A percentile compares a stretch with the other conserved stretches of the same genome.
phyloP scores from a whole-genome alignment of 2,329 filamentous ascomycete genomes.

The Daldinia eschscholtzii region DNA sequence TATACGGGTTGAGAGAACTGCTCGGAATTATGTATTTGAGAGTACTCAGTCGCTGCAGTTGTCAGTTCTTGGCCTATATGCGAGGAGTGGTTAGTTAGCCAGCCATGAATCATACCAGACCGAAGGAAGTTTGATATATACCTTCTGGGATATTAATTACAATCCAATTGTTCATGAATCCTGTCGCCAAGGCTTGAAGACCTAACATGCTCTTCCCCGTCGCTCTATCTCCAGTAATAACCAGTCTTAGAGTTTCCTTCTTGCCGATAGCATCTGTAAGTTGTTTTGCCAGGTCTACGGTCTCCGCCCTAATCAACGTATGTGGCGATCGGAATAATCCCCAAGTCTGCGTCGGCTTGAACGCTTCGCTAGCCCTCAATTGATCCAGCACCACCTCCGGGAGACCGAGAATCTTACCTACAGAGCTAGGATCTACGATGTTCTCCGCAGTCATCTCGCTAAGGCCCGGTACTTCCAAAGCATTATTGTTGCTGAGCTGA shows the following conservation, averaged over 20 bases:
- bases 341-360: slow-evolving; percentile 93
- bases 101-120: slow-evolving; percentile 12
- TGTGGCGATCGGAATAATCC: slow-evolving; percentile 85
- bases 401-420: slow-evolving; percentile 77
- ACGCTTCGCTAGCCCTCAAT: slow-evolving; percentile 86
- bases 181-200: slow-evolving; percentile 86
- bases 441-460: slow-evolving; percentile 69
- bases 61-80: slow-evolving; percentile 78
- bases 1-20: slow-evolving; percentile 85
- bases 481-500: slow-evolving; percentile 93
- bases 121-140: slow-evolving; percentile 57
- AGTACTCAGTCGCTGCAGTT: slow-evolving; percentile 84
- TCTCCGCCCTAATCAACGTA: slow-evolving; percentile 81
- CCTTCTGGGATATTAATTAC: slow-evolving; percentile 92
- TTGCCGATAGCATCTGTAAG: slow-evolving; percentile 68
- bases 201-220: slow-evolving; percentile 90
- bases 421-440: slow-evolving; percentile 65
- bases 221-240: slow-evolving; percentile 79
- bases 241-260: slow-evolving; percentile 70
- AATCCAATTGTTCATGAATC: slow-evolving; percentile 85
- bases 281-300: slow-evolving; percentile 75
- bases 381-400: slow-evolving; percentile 79
- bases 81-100: slow-evolving; percentile 7
- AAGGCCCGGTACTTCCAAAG: slow-evolving; percentile 79
- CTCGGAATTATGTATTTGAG: slow-evolving; percentile 71